A percentile compares a stretch with the other conserved stretches of the same genome.
phyloP scores from a whole-genome alignment of 1,284 basidiomycete species.

The Cutaneotrichosporon mucoides region DNA sequence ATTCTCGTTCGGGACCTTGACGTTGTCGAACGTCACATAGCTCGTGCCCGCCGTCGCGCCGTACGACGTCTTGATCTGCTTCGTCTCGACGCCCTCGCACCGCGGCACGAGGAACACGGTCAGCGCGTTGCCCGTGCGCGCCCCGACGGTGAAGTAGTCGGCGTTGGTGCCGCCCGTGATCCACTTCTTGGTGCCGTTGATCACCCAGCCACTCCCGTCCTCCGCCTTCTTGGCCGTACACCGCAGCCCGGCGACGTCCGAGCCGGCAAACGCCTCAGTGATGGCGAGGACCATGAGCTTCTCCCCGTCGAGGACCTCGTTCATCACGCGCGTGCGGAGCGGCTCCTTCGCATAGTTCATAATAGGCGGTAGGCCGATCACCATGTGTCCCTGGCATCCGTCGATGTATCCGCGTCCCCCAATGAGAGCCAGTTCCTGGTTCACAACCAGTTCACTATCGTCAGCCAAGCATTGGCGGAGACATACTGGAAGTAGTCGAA shows the following conservation, averaged over 20 bases:
- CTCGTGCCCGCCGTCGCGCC: conserved; percentile 74
- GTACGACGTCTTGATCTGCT: conserved; percentile 79
- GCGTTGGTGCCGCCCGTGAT: conserved; percentile 74
- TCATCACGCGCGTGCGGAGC: conserved; percentile 59
- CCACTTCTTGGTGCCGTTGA: conserved; percentile 88
- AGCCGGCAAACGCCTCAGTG: conserved; percentile 85
- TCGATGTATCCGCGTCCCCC: conserved; percentile 71
- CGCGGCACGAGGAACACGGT: conserved; percentile 79
- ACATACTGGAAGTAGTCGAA: conserved; percentile 64
- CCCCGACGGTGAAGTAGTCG: conserved; percentile 40
- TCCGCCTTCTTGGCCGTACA: conserved; percentile 76
- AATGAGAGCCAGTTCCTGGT: conserved; percentile 74
- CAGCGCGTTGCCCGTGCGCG: conserved; percentile 64
- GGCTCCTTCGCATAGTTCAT: conserved; percentile 57
- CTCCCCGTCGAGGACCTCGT: conserved; percentile 69
- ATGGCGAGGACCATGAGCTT: conserved; percentile 78
- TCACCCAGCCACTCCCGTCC: conserved; percentile 67
- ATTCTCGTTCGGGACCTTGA: conserved; percentile 76
- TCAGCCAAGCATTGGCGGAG: neutral
- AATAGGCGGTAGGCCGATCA: conserved; percentile 59
- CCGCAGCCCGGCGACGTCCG: conserved; percentile 77
- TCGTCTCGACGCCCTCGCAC: conserved; percentile 74
- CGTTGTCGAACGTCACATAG: conserved; percentile 82
- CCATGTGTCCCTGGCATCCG: conserved; percentile 21
- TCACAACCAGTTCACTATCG: conserved; percentile 66